Evolutionary conservation across 2,329 filamentous ascomycete species (phyloP), one percentile per base, ranked within the genome.

Genomic region (Exophiala calicioides): DNA sequence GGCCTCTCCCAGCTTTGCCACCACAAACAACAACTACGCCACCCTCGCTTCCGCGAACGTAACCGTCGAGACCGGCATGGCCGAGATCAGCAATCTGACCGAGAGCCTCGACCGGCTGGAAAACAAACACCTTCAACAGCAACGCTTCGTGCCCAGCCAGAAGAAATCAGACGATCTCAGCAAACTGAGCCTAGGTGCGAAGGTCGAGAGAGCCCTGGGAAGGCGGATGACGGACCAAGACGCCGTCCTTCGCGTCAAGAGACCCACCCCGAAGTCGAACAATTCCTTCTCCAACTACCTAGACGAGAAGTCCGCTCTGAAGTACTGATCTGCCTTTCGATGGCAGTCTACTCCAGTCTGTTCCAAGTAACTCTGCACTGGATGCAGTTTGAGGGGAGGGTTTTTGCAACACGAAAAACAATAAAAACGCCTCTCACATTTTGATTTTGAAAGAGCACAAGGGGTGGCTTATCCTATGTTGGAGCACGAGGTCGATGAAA

Each of bases 191-290:
- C 79, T 95, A 41, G 87, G 90, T 36, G 90, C 90, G 51, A 95
- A 95, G 73, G 80, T 95, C 30, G 90, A 95, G 66, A 83, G 90
- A 51, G 90, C 90, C 16, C 80, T 96, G 44, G 85, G 85, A 58
- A 79, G 90, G 57, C 81, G 90, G 62, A 93, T 95, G 90, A 85
- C 81, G 20, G 74, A 86, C 58, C 90, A 96, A 69, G 90, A 96
- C 62, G 90, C 90, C 10, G 52, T 55, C 12, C 29, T 55, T 6
- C 31, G 48, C n/a, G 48, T 55, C 38, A 55, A 55, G 31, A 44
- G 52, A 19, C 48, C 48, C 8, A 16, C 30, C 13, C 24, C 44
- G 8, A 49, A 52, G 31, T 27, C 42, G 18, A 38, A 18, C 18
- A 42, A 38, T 24, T 30, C 52, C 3, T 52, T 55, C 33, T 27